Base-by-base conservation (phyloP, 2,329 filamentous ascomycete species). In the Fonsecaea erecta region DNA sequence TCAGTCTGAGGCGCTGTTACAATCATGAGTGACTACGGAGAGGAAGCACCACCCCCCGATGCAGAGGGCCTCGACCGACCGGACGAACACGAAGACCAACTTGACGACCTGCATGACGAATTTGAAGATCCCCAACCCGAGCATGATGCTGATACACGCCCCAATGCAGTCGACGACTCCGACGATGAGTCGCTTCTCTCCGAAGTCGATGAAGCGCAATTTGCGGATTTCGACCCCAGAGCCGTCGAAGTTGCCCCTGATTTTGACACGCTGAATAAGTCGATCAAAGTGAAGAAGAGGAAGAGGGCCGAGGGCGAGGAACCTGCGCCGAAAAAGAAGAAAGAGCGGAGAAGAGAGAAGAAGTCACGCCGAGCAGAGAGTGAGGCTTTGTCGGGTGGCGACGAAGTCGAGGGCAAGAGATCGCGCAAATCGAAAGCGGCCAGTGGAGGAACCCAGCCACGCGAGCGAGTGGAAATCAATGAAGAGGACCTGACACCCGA, bases 401-500 rank as follows among this genome's bases (percentile, higher is more conserved):
- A 84, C 64, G 80, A 84, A 64, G 78, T 83, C 26, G 82, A 85
- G 61, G 83, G 83, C 24, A 85, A 84, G 74, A 81, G 84, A 70
- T 77, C 78, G 64, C 77, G 81, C 69, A 85, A 82, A 74, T 77
- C 77, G 60, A 83, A 82, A 60, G 79, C 76, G 9, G 78, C 80
- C 58, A 80, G 78, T 70, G 83, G 84, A 70, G 83, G 80, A 67
- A 80, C 78, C 43, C 73, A 75, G 21, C 81, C 80, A 70, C 69
- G 78, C 1, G 77, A 80, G 21, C 83, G 83, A 2, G 86, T 88
- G 65, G 85, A 87, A 4, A 88, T 91, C 68, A 85, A 91, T 70
- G 92, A 96, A 67, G 91, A 92, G 73, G 84, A 89, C 68, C 79
- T 98, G 72, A 90, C 90, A 21, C 92, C 93, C 0, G 92, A 64